Conservation (phyloP, 1,284 basidiomycete genomes). For the Moesziomyces sp. region DNA sequence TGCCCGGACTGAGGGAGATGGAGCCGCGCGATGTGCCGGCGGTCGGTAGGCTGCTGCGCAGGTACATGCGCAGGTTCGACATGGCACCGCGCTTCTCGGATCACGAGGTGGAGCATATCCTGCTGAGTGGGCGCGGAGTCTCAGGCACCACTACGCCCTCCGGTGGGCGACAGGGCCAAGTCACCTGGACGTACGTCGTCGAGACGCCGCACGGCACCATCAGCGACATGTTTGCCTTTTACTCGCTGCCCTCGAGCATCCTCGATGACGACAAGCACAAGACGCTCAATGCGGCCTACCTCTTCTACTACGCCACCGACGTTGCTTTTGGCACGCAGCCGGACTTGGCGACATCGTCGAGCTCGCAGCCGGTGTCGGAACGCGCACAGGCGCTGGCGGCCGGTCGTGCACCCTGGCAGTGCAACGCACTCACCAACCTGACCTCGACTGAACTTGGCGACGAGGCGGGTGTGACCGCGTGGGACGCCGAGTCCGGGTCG, state of each 20-base stretch:
- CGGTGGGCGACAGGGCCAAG: slow-evolving; percentile 74
- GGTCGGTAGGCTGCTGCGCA: slow-evolving; percentile 79
- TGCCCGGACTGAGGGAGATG: slow-evolving; percentile 82
- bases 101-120: slow-evolving; percentile 87
- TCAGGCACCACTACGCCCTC: slow-evolving; percentile 65
- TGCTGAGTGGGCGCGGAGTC: slow-evolving; percentile 83
- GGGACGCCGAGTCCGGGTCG: slow-evolving; percentile 71
- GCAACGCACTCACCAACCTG: slow-evolving; percentile 48
- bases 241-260: slow-evolving; percentile 91
- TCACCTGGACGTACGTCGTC: slow-evolving; percentile 95
- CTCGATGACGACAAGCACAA: slow-evolving; percentile 73
- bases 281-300: slow-evolving; percentile 84
- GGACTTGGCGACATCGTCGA: not conserved
- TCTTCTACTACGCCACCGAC: slow-evolving; percentile 83
- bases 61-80: slow-evolving; percentile 87
- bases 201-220: slow-evolving; percentile 87
- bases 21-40: slow-evolving; percentile 79
- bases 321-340: slow-evolving; percentile 30
- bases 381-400: slow-evolving; percentile 19
- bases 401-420: slow-evolving; percentile 45
- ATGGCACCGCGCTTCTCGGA: slow-evolving; percentile 81
- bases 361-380: slow-evolving; percentile 22
- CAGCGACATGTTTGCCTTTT: slow-evolving; percentile 97
- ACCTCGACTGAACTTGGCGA: slow-evolving; percentile 50
- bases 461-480: slow-evolving; percentile 37